These are phyloP conservation scores for Candida koratica DNA, from an alignment of 805 yeast genomes.

Conservation along the genomic window DNA sequence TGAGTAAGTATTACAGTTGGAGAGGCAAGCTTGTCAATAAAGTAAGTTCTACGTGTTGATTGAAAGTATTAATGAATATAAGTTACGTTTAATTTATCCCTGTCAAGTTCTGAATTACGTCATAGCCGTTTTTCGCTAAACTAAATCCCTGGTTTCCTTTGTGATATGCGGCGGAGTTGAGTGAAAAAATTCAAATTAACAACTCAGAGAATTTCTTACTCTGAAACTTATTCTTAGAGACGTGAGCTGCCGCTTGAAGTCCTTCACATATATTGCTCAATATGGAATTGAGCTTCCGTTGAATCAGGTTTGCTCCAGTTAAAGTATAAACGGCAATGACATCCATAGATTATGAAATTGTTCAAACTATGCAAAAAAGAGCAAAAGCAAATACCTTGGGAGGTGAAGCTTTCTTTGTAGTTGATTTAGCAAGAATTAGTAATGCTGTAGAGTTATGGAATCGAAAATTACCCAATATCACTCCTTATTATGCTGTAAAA, in stretches of 20 bases:
- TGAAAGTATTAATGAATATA: too few relatives aligned
- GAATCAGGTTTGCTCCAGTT: constrained; percentile 15
- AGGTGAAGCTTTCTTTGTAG: constrained; percentile 86
- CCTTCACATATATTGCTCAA: constrained; percentile 28
- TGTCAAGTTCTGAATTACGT: too few relatives aligned
- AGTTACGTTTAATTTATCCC: too few relatives aligned
- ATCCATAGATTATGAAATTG: not conserved
- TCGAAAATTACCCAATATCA: constrained; percentile 60
- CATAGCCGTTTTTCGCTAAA: too few relatives aligned
- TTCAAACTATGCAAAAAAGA: constrained; percentile 7
- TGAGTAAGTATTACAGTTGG: constrained; percentile 60
- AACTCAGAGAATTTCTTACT: too few relatives aligned
- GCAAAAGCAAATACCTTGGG: not conserved
- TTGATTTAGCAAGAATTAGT: constrained; percentile 73
- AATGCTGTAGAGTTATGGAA: constrained; percentile 65
- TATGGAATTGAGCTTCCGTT: constrained; percentile 25
- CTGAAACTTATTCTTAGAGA: too few relatives aligned
- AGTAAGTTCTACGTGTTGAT: constrained; percentile 9
- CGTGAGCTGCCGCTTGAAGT: constrained; percentile 48
- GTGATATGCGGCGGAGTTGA: too few relatives aligned
- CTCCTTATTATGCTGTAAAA: constrained; percentile 92
- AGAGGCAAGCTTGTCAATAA: constrained; percentile 38
- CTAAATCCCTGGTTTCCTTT: too few relatives aligned
- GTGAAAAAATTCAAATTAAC: too few relatives aligned
- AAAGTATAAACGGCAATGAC: constrained; percentile 18